phyloP scores from a whole-genome alignment of 1,284 basidiomycete species.

The Austropuccinia psidii region DNA sequence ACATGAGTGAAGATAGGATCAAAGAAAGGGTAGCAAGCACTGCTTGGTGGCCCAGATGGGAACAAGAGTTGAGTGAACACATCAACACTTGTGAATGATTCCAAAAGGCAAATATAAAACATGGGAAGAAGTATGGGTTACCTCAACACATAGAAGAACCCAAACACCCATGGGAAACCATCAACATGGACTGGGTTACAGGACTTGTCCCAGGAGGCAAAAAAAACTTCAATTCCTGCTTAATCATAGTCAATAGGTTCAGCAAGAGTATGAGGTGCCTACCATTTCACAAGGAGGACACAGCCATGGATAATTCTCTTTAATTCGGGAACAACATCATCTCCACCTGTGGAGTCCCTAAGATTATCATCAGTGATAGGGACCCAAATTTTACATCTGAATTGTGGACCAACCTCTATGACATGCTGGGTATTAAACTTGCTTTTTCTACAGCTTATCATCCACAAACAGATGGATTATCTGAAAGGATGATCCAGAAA shows the following conservation, averaged over 20 bases:
- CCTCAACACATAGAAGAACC: background rate
- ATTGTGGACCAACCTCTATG: conserved; percentile 51
- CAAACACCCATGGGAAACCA: background rate
- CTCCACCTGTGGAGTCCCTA: conserved; percentile 45
- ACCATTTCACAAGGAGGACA: background rate
- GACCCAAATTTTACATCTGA: conserved; percentile 51
- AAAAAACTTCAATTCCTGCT: background rate
- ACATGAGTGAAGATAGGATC: background rate
- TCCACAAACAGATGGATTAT: conserved; percentile 47
- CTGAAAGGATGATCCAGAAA: conserved; percentile 40
- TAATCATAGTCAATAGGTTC: background rate
- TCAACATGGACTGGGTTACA: conserved; percentile 2
- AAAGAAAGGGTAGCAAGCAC: background rate
- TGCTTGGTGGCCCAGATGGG: conserved; percentile 4
- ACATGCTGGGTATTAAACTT: conserved; percentile 48
- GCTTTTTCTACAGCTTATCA: conserved; percentile 52
- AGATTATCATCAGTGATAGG: conserved; percentile 50
- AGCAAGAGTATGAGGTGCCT: background rate
- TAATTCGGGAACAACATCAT: background rate
- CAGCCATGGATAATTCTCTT: background rate
- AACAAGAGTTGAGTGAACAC: background rate
- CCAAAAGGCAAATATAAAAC: conserved; percentile 3
- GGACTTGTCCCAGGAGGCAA: background rate
- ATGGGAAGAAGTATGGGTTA: background rate
- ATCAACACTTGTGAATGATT: background rate